These are phyloP conservation scores for Hanseniaspora gamundiae DNA, from an alignment of 1,139 yeast genomes.

Conservation along the genomic window DNA sequence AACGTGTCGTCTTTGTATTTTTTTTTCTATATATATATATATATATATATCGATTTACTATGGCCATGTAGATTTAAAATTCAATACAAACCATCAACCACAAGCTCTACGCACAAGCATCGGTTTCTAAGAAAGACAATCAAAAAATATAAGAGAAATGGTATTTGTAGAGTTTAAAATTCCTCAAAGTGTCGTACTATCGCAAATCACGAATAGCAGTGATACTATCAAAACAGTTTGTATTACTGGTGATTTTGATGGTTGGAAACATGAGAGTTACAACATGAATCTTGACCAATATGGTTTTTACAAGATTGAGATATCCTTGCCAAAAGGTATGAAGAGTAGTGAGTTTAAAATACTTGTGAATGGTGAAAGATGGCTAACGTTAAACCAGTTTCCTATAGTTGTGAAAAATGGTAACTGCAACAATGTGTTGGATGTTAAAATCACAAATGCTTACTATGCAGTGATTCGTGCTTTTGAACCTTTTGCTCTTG, in stretches of 20 bases:
- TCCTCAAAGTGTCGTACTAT: background rate
- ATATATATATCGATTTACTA: too few species aligned
- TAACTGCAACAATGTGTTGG: background rate
- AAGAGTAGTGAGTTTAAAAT: background rate
- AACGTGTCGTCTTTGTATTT: too few species aligned
- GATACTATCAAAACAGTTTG: background rate
- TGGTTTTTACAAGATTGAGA: background rate
- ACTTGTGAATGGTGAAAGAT: background rate
- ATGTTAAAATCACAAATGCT: background rate
- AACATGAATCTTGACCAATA: background rate
- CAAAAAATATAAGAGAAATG: too few species aligned
- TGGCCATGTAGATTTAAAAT: too few species aligned
- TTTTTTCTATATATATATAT: too few species aligned
- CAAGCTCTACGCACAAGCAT: too few species aligned
- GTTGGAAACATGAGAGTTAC: background rate
- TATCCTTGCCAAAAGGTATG: background rate
- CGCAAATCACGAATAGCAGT: background rate
- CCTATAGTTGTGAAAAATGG: background rate
- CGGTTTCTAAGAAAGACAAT: too few species aligned
- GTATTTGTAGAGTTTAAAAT: background rate
- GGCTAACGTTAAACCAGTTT: background rate
- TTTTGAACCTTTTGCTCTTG: too few species aligned
- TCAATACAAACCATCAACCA: too few species aligned
- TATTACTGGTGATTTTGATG: conserved; percentile 1
- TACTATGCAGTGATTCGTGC: background rate